Conservation (phyloP, 2,329 filamentous ascomycete genomes). For the Teratosphaeria zuluensis region DNA sequence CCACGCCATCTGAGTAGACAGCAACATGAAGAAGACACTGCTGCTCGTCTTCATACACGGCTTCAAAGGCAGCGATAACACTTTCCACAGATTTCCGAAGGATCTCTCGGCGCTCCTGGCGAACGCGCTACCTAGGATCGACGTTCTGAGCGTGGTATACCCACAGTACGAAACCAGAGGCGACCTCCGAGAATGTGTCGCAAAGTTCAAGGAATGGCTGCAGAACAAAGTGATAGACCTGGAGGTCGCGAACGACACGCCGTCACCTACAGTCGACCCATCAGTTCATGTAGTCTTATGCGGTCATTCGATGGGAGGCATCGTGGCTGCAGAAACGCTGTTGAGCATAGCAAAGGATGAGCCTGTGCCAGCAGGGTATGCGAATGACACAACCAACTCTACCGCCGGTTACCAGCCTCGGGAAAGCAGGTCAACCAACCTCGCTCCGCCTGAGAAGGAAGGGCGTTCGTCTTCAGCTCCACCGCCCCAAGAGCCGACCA, state of each 20-base stretch:
- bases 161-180: conserved; percentile 75
- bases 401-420: conserved; percentile 3
- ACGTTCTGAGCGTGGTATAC: conserved; percentile 59
- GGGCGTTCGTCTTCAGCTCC: background rate
- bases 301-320: conserved; percentile 84
- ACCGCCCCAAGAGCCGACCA: background rate
- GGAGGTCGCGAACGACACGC: conserved; percentile 71
- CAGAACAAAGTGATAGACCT: conserved; percentile 89
- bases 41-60: conserved; percentile 79
- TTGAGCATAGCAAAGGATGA: conserved; percentile 64
- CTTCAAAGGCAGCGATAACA: conserved; percentile 77
- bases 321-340: conserved; percentile 83
- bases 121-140: conserved; percentile 57
- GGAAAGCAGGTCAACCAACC: conserved; percentile 1
- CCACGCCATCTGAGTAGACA: too few relatives aligned
- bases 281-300: conserved; percentile 73
- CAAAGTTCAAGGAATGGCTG: conserved; percentile 71
- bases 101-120: conserved; percentile 58
- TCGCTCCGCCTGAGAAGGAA: conserved; percentile 1
- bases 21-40: conserved; percentile 57
- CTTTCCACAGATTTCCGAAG: conserved; percentile 67
- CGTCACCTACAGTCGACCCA: conserved; percentile 77
- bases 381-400: conserved; percentile 12
- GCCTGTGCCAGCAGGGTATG: conserved; percentile 29
- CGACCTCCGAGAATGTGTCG: conserved; percentile 61